A percentile compares a stretch with the other conserved stretches of the same genome.
Evolutionary conservation across 139 green algal genomes (phyloP).

Genomic region (Raphidocelis subcapitata): DNA sequence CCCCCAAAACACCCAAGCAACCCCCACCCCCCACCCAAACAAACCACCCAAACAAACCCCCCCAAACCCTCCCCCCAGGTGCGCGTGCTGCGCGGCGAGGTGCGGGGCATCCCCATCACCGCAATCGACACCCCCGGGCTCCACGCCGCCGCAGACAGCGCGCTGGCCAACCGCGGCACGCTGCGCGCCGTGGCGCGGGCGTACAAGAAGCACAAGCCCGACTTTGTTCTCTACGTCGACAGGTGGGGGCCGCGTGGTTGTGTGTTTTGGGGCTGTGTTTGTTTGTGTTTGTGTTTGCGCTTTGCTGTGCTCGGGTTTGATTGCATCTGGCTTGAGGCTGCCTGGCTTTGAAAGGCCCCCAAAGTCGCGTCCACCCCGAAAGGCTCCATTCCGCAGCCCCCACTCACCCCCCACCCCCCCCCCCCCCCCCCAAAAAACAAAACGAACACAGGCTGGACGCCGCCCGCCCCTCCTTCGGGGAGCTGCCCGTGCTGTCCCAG

Average conservation of each 20-base stretch:
- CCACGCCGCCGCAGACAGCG: constrained; percentile 25
- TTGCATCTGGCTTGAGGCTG: not conserved
- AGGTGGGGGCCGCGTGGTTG: too few species aligned
- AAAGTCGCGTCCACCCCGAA: too few species aligned
- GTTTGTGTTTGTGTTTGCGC: too few species aligned
- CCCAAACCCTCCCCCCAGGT: too few species aligned
- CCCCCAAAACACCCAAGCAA: too few species aligned
- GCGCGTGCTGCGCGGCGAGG: not conserved
- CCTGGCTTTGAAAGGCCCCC: too few species aligned
- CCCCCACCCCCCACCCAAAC: too few species aligned
- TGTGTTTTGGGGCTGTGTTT: too few species aligned
- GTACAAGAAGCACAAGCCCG: constrained; percentile 43
- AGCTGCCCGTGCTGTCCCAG: constrained; percentile 47
- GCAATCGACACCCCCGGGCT: constrained; percentile 61
- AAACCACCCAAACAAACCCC: too few species aligned
- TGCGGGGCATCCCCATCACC: constrained; percentile 1
- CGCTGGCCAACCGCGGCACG: constrained; percentile 38
- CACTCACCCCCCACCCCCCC: too few species aligned
- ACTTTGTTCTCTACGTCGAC: constrained; percentile 64
- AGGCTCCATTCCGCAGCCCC: not conserved
- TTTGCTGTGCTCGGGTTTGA: too few species aligned
- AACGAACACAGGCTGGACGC: constrained; percentile 48
- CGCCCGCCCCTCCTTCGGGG: constrained; percentile 40
- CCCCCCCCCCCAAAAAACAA: too few species aligned
- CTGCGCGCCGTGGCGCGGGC: constrained; percentile 37